phyloP scores from a whole-genome alignment of 306 rosid genomes.

The Cyclanthera cordifolia region DNA sequence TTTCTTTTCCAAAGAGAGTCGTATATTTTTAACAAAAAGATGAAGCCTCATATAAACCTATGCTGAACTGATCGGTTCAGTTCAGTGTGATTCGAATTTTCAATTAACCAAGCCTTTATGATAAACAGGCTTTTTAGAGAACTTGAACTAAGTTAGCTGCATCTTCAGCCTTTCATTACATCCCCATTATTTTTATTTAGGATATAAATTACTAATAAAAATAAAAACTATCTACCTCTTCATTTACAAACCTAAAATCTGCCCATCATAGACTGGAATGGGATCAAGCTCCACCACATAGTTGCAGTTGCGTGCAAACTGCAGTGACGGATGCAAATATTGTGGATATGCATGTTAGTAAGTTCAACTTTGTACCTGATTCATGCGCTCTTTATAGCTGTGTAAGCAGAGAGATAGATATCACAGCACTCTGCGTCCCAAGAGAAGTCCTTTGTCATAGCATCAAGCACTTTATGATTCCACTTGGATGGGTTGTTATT shows the following conservation, averaged over 20 bases:
- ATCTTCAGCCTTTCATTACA: background rate
- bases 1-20: too few species aligned
- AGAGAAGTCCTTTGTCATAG: slow-evolving; percentile 69
- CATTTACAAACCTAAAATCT: slow-evolving; percentile 9
- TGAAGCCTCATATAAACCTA: background rate
- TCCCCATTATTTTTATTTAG: background rate
- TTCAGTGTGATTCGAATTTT: background rate
- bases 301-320: background rate
- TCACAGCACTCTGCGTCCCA: slow-evolving; percentile 90
- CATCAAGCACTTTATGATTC: slow-evolving; percentile 47
- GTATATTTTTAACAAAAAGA: background rate
- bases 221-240: background rate
- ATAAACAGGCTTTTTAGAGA: background rate
- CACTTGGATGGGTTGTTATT: slow-evolving; percentile 43
- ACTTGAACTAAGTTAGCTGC: background rate
- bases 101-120: background rate
- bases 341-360: background rate
- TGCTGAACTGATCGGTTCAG: background rate
- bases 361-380: background rate
- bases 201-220: background rate
- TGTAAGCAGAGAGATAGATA: slow-evolving; percentile 52
- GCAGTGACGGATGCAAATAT: background rate
- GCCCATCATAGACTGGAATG: background rate
- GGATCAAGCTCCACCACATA: background rate
- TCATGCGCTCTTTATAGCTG: slow-evolving; percentile 40